Conservation (phyloP, 345 rosid species). For the Anastatica hierochuntica region DNA sequence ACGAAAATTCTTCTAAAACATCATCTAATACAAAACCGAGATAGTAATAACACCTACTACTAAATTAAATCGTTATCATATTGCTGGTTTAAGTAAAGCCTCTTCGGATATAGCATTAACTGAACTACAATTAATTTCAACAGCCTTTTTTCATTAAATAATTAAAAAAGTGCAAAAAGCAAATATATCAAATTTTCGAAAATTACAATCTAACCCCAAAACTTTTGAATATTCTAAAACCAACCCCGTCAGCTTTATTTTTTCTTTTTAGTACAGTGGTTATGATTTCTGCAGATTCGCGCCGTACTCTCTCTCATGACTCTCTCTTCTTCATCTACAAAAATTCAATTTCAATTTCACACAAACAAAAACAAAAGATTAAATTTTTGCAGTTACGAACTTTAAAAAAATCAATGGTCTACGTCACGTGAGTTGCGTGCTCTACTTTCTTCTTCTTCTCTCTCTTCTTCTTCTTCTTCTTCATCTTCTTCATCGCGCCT, state of each 20-base stretch:
- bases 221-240: not conserved
- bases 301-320: slow-evolving; percentile 22
- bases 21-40: too few species aligned
- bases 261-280: slow-evolving; percentile 14
- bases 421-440: slow-evolving; percentile 51
- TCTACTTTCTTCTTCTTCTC: not conserved
- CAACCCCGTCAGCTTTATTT: slow-evolving; percentile 12
- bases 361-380: not conserved
- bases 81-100: not conserved
- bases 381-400: slow-evolving; percentile 28
- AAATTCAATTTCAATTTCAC: not conserved
- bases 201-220: too few species aligned
- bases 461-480: not conserved
- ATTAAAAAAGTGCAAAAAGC: too few species aligned
- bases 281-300: slow-evolving; percentile 25
- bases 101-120: slow-evolving; percentile 1
- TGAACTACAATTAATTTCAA: not conserved
- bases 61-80: too few species aligned
- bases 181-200: not conserved
- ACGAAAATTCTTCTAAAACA: too few species aligned
- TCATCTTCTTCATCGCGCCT: slow-evolving; percentile 24
- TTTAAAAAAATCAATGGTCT: slow-evolving; percentile 8
- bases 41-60: too few species aligned
- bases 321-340: not conserved
- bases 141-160: too few species aligned